Percentiles rank a stretch among this genome's conserved stretches.
phyloP scores from a whole-genome alignment of 352 stramenopile genomes.

The Pythium scleroteichum region DNA sequence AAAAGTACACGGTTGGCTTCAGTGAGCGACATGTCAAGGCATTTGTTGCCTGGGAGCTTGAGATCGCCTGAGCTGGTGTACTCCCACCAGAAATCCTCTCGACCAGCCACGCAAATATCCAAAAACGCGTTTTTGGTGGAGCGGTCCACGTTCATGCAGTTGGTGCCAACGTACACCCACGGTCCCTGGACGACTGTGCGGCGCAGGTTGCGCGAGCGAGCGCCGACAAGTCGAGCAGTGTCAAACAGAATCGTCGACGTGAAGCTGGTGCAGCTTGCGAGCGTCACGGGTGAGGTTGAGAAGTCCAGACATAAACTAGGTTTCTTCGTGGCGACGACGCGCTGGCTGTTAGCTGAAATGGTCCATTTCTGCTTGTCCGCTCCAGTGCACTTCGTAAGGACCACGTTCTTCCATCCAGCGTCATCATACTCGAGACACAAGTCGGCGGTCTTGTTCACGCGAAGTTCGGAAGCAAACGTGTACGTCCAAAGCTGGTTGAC shows the following conservation, averaged over 20 bases:
- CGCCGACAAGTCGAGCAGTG: not conserved
- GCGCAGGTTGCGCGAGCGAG: not conserved
- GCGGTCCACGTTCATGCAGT: conserved; percentile 12
- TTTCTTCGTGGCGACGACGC: not conserved
- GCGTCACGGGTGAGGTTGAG: not conserved
- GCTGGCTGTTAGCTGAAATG: not conserved
- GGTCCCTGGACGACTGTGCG: conserved; percentile 10
- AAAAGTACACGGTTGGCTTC: not conserved
- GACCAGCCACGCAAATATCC: not conserved
- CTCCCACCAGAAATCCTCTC: conserved; percentile 19
- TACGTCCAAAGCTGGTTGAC: conserved; percentile 9
- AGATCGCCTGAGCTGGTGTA: not conserved
- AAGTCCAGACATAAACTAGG: not conserved
- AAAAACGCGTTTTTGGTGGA: not conserved
- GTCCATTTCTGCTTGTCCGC: conserved; percentile 20
- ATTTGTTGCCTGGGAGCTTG: conserved; percentile 8
- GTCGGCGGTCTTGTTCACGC: not conserved
- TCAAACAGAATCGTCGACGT: not conserved
- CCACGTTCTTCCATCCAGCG: not conserved
- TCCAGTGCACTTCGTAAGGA: conserved; percentile 6
- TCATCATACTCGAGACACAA: not conserved
- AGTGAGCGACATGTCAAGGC: conserved; percentile 4
- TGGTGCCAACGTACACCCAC: not conserved
- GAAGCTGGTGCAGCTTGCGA: not conserved
- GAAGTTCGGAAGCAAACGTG: conserved; percentile 4